Evolutionary conservation across 2,329 filamentous ascomycete species (phyloP).

Genomic region (Malbranchea cinnamomea): DNA sequence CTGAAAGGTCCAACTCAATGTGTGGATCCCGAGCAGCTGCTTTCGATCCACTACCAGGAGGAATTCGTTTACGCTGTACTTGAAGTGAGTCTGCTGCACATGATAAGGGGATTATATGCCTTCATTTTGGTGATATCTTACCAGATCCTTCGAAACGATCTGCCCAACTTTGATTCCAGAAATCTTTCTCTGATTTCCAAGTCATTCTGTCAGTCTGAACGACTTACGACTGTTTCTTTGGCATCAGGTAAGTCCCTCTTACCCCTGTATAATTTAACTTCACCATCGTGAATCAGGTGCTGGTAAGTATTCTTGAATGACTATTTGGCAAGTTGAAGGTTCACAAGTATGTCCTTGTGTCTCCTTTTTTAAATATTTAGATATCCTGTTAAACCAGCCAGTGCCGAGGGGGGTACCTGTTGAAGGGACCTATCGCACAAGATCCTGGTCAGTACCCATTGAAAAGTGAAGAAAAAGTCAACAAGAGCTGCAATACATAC

Average conservation of each 20-base stretch:
- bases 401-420: too few species aligned
- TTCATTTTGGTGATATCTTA: slow-evolving; percentile 12
- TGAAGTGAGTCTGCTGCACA: neutral
- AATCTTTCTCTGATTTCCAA: slow-evolving; percentile 25
- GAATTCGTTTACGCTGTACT: slow-evolving; percentile 21
- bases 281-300: slow-evolving; percentile 16
- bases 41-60: slow-evolving; percentile 15
- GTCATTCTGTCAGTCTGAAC: slow-evolving; percentile 3
- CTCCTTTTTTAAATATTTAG: too few species aligned
- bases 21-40: slow-evolving; percentile 18
- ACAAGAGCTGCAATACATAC: too few species aligned
- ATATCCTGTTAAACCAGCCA: too few species aligned
- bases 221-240: neutral
- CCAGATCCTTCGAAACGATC: slow-evolving; percentile 31
- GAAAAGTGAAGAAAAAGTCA: too few species aligned
- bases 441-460: too few species aligned
- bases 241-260: slow-evolving; percentile 9
- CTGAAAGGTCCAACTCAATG: slow-evolving; percentile 32
- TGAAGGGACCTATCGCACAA: too few species aligned
- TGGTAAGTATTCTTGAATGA: slow-evolving; percentile 1
- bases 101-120: neutral
- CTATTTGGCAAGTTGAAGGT: neutral
- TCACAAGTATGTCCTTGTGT: slow-evolving; percentile 1
- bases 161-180: slow-evolving; percentile 31
- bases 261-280: slow-evolving; percentile 28